Base-by-base conservation (phyloP, 805 yeast species). In the Monosporozyma aerobia region DNA sequence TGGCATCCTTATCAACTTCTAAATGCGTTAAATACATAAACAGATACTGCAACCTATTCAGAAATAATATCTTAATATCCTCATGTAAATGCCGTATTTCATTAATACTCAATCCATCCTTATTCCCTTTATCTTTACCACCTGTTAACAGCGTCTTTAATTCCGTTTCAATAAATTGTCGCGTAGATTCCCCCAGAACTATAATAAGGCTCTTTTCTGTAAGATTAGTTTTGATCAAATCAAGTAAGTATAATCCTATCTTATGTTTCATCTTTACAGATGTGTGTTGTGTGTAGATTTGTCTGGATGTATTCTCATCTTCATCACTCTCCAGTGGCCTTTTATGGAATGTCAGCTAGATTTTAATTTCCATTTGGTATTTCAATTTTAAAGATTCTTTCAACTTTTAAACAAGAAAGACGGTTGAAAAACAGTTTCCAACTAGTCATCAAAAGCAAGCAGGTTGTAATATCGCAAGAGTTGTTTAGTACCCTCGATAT, bases 21-120 rank as follows among this genome's bases (percentile, higher is more conserved):
- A 66, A 53, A 49, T 64, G 62, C 57, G 65, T 67, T 53, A 68
- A 48, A 52, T 63, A 68, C 68, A 68, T 68, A 46, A 61, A 66
- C 23, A 68, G 51, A 48, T 66, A 67, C 54, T 66, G 69, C 19
- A 64, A 49, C 27, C 61, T 61, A 47, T 60, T 64, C 35, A 68
- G 50, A 54, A 67, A 68, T 2, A 68, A 49, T 9, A 68, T 53
- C 23, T 63, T 55, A 6, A 65, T 54, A 32, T 59, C 45, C 25
- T 43, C 30, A 43, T 43, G 45, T n/a, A 43, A 23, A 43, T 43
- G 45, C 23, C 16, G 30, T 43, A 43, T 43, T 13, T 23, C 45
- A 5, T 43, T 23, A 11, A 43, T 23, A 23, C 30, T 43, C 11
- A 43, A 22, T 3, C 16, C n/a, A 22, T 23, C 25, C 3, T 5